phyloP scores from a whole-genome alignment of 108 stramenopile genomes.

The Discostella stelligeroides region DNA sequence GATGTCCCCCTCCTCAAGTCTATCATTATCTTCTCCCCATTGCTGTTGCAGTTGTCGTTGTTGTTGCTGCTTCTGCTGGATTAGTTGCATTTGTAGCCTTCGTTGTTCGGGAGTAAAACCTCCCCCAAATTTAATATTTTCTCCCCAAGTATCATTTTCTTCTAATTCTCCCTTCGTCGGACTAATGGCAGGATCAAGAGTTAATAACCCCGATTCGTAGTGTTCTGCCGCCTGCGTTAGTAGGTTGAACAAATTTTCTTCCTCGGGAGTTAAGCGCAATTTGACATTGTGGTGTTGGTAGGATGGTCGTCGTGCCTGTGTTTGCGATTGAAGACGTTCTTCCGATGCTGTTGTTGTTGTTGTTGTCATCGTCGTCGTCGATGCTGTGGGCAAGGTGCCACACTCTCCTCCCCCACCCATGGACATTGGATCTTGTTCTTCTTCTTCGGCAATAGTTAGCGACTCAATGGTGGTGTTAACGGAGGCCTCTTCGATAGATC shows the following conservation, averaged over 20 bases:
- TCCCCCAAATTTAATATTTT: not conserved
- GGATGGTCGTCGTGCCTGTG: not conserved
- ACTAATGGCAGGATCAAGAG: slow-evolving; percentile 26
- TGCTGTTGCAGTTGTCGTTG: no score
- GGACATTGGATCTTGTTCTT: not conserved
- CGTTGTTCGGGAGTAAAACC: slow-evolving; percentile 9
- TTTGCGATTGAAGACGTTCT: not conserved
- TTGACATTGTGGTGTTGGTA: slow-evolving; percentile 6
- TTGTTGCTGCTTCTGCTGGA: no score
- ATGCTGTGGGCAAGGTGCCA: not conserved
- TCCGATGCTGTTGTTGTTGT: not conserved
- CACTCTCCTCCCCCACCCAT: not conserved
- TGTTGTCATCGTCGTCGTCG: not conserved
- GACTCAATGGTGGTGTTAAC: slow-evolving; percentile 23
- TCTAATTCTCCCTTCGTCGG: slow-evolving; percentile 18
- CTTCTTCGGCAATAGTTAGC: slow-evolving; percentile 10
- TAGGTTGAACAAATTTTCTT: slow-evolving; percentile 49
- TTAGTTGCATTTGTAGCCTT: not conserved
- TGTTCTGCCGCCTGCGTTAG: slow-evolving; percentile 48
- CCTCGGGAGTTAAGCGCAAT: slow-evolving; percentile 52
- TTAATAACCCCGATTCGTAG: slow-evolving; percentile 38
- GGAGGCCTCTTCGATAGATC: slow-evolving; percentile 26
- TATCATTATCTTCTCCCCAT: no score
- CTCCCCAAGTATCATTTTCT: not conserved
- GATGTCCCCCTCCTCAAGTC: not conserved